Conservation (phyloP, 2,329 filamentous ascomycete genomes). For the Aspergillus clavatus region DNA sequence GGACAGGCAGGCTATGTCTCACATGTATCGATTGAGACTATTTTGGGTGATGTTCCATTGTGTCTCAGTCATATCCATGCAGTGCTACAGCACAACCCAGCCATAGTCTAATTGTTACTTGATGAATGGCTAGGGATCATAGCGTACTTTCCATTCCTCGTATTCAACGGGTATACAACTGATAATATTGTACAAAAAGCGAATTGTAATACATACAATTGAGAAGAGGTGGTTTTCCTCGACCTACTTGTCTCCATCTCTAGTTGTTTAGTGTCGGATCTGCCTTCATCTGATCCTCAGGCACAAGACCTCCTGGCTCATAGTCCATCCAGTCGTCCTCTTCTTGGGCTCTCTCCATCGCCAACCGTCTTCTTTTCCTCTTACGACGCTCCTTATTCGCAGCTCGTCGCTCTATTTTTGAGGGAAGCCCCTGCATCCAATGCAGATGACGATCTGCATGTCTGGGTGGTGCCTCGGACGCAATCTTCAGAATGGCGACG, state of each 20-base stretch:
- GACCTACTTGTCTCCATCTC: not conserved
- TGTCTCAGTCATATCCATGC: not conserved
- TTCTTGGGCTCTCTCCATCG: slow-evolving; percentile 15
- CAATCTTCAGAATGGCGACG: not conserved
- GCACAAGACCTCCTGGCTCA: slow-evolving; percentile 14
- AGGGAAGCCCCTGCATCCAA: not conserved
- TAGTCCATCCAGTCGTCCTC: slow-evolving; percentile 22
- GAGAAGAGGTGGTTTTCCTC: not conserved
- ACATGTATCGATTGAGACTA: not conserved
- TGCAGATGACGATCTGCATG: slow-evolving; percentile 4
- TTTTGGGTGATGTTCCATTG: not conserved
- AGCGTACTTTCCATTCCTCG: not conserved
- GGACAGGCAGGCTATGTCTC: too few species aligned
- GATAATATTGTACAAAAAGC: not conserved
- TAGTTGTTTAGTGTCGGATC: not conserved
- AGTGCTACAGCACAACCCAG: not conserved
- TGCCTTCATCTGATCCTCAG: slow-evolving; percentile 9
- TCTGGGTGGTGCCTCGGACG: slow-evolving; percentile 2
- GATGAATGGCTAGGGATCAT: too few species aligned
- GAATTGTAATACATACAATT: not conserved
- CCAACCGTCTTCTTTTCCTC: slow-evolving; percentile 15
- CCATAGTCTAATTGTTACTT: too few species aligned
- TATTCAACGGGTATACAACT: not conserved
- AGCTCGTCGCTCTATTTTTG: slow-evolving; percentile 12
- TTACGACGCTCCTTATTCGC: slow-evolving; percentile 20